Evolutionary conservation across 2,329 filamentous ascomycete species (phyloP).

Genomic region (Talaromyces sp.): DNA sequence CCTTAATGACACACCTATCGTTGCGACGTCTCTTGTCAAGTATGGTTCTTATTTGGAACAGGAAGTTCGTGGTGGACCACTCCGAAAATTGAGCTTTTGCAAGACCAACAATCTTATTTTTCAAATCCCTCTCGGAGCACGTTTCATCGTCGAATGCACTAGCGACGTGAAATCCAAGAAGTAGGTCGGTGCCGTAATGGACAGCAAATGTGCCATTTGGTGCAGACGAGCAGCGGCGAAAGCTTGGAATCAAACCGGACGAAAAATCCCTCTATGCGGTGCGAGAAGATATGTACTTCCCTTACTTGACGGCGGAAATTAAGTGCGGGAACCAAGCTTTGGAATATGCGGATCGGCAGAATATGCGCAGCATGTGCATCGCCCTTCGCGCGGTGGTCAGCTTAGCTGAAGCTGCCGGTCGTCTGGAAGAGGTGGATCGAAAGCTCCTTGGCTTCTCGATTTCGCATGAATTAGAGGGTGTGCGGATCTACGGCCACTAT

Average conservation of each 20-base stretch:
- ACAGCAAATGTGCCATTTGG: constrained; percentile 7
- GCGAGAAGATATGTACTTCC: neutral
- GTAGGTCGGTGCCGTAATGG: constrained; percentile 8
- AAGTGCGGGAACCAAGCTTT: neutral
- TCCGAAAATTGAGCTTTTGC: constrained; percentile 4
- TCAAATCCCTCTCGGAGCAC: neutral
- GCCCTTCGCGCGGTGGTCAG: neutral
- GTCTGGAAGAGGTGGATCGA: constrained; percentile 22
- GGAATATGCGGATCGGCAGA: constrained; percentile 6
- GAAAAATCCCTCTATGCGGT: neutral
- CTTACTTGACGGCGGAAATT: neutral
- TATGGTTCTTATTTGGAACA: neutral
- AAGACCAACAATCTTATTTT: constrained; percentile 2
- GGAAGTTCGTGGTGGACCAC: neutral
- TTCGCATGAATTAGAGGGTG: constrained; percentile 25
- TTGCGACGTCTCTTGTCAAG: constrained; percentile 2
- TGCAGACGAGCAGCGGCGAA: neutral
- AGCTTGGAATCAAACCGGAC: neutral
- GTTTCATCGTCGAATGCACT: constrained; percentile 9
- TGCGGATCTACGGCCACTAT: constrained; percentile 26
- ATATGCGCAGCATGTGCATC: constrained; percentile 9
- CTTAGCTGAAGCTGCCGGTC: neutral
- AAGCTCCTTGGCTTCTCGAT: constrained; percentile 27
- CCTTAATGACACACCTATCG: neutral
- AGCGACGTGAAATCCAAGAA: constrained; percentile 9